Percentiles rank a stretch among this genome's conserved stretches.
These are phyloP conservation scores for Torrubiella hemipterigena DNA, from an alignment of 2,329 filamentous ascomycete genomes.

Conservation along the genomic window DNA sequence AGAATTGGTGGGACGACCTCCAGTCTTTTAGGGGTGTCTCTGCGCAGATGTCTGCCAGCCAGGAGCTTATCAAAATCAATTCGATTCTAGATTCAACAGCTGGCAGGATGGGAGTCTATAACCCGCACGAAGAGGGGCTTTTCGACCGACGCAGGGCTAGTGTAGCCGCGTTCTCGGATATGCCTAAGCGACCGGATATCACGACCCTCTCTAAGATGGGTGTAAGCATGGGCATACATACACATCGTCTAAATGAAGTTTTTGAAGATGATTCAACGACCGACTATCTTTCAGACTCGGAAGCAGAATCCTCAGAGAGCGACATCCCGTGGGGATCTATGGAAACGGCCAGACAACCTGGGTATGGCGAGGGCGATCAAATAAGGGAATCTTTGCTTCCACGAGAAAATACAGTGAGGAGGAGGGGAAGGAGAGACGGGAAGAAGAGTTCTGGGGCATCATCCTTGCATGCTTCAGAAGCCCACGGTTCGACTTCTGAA, in stretches of 20 bases:
- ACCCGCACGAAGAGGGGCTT: constrained; percentile 23
- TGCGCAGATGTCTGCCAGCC: constrained; percentile 24
- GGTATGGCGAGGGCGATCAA: constrained; percentile 5
- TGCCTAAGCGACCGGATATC: constrained; percentile 49
- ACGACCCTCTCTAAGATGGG: constrained; percentile 42
- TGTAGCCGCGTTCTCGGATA: constrained; percentile 46
- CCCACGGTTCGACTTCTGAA: not conserved
- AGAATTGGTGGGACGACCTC: constrained; percentile 77
- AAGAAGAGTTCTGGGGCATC: not conserved
- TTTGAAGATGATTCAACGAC: constrained; percentile 32
- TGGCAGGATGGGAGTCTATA: constrained; percentile 29
- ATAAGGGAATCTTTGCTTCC: too few species aligned
- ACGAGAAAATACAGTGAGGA: too few species aligned
- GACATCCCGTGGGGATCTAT: constrained; percentile 6
- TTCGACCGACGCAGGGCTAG: constrained; percentile 27
- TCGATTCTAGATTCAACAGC: constrained; percentile 31
- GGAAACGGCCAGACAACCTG: constrained; percentile 12
- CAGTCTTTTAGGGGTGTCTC: constrained; percentile 37
- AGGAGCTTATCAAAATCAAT: constrained; percentile 29
- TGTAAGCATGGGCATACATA: constrained; percentile 62
- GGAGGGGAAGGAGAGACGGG: too few species aligned
- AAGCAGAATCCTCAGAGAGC: constrained; percentile 17
- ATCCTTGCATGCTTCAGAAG: not conserved
- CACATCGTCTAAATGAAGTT: constrained; percentile 56
- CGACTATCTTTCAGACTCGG: constrained; percentile 18